Base-by-base conservation (phyloP, 1,139 yeast genomes). In the Geotrichum phurueaensis region DNA sequence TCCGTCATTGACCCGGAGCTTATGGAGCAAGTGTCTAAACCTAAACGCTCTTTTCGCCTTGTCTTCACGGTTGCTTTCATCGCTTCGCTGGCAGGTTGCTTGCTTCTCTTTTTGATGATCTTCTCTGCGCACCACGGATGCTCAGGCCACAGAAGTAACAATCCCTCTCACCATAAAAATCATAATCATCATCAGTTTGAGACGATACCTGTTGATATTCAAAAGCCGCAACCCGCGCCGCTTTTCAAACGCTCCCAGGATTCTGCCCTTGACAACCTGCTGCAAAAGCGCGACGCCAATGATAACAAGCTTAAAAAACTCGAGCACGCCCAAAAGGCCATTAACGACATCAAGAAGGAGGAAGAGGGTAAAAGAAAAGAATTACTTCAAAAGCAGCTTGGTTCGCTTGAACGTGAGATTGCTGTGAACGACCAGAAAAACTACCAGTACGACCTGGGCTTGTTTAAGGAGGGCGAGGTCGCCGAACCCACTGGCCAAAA, bases 401-500 rank as follows among this genome's bases (percentile, higher is more conserved):
- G 27, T 22, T 13, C 29, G 13, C 43, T 54, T 6, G 61, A 58
- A 15, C 48, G 57, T 10, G 43, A 58, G 25, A 58, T 58, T 31
- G 55, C 61, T 18, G 39, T 58, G 22, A 20, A 43, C 7, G 61
- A 58, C 43, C 61, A 58, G 43, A 51, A 58, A 20, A 39, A 43
- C 33, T 58, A 54, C 48, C 18, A 43, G 20, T 31, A 54, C 18
- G 61, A 58, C 23, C 49, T 54, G 12, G 58, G 56, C 2, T 29
- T 54, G 15, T 58, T 52, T 36, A 29, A 25, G 7, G 50, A 23
- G 18, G 56, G 39, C 52, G 31, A 29, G 18, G 49, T 50, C 18
- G 53, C 45, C 22, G 61, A 61, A 45, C 63, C 63, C 6, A 27
- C 61, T 48, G 72, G 73, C 15, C 47, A 63, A 13, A 65, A 68